Base-by-base conservation (phyloP, 140 eudicot species). In the Flaveria floridana region DNA sequence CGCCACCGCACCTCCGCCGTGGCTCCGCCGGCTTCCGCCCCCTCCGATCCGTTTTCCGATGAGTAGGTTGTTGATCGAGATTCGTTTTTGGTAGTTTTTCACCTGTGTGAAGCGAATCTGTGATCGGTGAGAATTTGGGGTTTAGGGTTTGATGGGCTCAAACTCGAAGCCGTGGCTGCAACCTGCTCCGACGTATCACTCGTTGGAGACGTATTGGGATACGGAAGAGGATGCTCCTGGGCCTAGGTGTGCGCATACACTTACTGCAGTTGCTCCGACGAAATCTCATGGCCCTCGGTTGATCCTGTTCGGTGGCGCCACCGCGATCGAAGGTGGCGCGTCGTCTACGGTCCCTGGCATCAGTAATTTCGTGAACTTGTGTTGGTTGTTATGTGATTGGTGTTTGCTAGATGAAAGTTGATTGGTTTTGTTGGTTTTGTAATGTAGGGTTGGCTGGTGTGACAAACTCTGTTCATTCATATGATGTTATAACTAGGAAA, bases 271-370 rank as follows among this genome's bases (percentile, higher is more conserved):
- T 44, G 89, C 99, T 7, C 85, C 89, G 10, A 88, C 96, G 25
- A 84, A 90, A 30, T 28, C 89, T 30, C 96, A 90, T 7, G 99
- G 97, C 10, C 90, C 97, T 13, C 87, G 99, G 41, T 90, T 94
- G 37, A 94, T 94, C 21, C 79, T 94, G 15, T 94, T 94, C 65
- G 97, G 99, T 37, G 99, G 99, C 75, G 99, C 99, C 74, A 90
- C 97, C 8, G 96, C 95, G 34, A 86, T 90, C 47, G 96, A 87
- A 74, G 97, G 97, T 23, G 98, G 98, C 69, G 84, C 81, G 2
- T 67, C 81, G 30, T 75, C 89, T 52, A 83, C 89, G 21, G 75
- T 83, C 14, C 87, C 94, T 0, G 96, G 91, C 48, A 86, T 94
- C 70, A 46, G 99, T 93, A 83, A 23, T n/a, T 53, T 46, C 4